Evolutionary conservation across 139 green algal genomes (phyloP), one percentile per base, ranked within the genome.

Genomic region (Tetratostichococcus sp.): DNA sequence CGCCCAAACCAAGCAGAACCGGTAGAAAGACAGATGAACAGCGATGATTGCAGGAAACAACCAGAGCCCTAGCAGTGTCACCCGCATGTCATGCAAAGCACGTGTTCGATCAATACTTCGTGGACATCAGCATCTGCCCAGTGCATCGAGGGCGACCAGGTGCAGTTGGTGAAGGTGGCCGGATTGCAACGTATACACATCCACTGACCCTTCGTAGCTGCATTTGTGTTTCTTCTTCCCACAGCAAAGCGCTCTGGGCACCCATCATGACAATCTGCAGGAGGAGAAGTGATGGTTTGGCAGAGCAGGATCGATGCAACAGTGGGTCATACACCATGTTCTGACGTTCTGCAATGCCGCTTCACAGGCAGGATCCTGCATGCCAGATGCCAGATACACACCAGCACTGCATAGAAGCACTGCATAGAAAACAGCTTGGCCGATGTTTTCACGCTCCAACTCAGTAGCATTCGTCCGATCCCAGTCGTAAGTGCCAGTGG

Each of bases 41-140:
- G 71, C 85, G 66, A 94, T 85, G 23, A 94, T 71, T 3, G 86
- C 77, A 0, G 93, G 93, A 74, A 97, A 87, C 23, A 97, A 71
- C 92, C 92, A 97, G 35, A 97, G 78, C 0, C 92, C 93, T 28
- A 94, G 43, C 5, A 97, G 77, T 26, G 89, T 95, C 22, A 93
- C 88, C 86, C 90, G 82, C 70, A 74, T 26, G 6, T 0, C 16
- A 23, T 30, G 22, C 16, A 50, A 6, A n/a, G 30, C 80, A 70
- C n/a, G n/a, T n/a, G n/a, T n/a, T n/a, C n/a, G n/a, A n/a, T n/a
- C n/a, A n/a, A n/a, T n/a, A n/a, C n/a, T n/a, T n/a, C n/a, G n/a
- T n/a, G n/a, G n/a, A n/a, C n/a, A n/a, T n/a, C n/a, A n/a, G n/a
- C n/a, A n/a, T n/a, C n/a, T n/a, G n/a, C n/a, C n/a, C n/a, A n/a